Conservation (phyloP, 2,329 filamentous ascomycete genomes). For the Corniculantispora saksenae region DNA sequence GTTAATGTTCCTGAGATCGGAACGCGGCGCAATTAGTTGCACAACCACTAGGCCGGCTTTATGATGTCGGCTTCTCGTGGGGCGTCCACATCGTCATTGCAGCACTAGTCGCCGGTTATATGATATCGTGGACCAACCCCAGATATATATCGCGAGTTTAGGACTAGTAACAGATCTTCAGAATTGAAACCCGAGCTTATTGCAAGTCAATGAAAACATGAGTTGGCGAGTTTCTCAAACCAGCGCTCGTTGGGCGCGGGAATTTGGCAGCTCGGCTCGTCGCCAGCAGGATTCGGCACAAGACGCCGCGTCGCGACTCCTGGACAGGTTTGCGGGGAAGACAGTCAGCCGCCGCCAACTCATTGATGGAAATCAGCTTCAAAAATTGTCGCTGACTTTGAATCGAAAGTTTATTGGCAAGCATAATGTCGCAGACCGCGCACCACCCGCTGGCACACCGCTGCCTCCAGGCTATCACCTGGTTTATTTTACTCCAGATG, state of each 20-base stretch:
- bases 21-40: neutral
- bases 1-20: neutral
- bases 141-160: neutral
- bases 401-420: constrained; percentile 46
- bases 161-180: neutral
- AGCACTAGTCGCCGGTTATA: constrained; percentile 9
- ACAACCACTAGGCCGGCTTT: constrained; percentile 11
- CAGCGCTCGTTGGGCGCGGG: neutral
- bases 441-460: constrained; percentile 46
- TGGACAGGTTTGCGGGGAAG: constrained; percentile 32
- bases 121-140: neutral
- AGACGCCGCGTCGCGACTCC: constrained; percentile 35
- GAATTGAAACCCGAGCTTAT: neutral
- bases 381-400: constrained; percentile 61
- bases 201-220: neutral
- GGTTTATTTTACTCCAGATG: constrained; percentile 62
- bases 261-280: neutral
- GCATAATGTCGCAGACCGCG: constrained; percentile 37
- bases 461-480: constrained; percentile 63
- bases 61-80: constrained; percentile 8
- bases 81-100: neutral
- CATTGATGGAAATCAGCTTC: constrained; percentile 64
- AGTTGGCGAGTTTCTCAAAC: neutral
- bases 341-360: constrained; percentile 42
- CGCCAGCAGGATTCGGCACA: neutral